These are phyloP conservation scores for Calonectria pauciramosa DNA, from an alignment of 2,329 filamentous ascomycete genomes.

Conservation along the genomic window DNA sequence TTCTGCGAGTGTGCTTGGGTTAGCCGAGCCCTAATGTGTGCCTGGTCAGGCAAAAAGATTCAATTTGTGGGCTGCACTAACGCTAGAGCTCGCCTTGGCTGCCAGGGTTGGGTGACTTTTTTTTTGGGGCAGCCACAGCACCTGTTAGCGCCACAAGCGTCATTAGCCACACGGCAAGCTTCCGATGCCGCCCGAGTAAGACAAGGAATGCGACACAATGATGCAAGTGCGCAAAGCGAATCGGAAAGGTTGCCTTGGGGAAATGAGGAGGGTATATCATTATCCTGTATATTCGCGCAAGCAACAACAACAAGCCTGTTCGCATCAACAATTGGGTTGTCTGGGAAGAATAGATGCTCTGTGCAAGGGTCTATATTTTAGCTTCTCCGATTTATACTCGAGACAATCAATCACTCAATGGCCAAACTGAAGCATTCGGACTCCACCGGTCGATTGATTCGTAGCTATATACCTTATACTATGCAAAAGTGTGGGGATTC, in stretches of 20 bases:
- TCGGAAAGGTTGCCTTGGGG: neutral
- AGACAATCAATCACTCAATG: neutral
- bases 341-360: neutral
- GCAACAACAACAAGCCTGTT: neutral
- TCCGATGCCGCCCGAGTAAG: slow-evolving; percentile 17
- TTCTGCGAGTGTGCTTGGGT: slow-evolving; percentile 46
- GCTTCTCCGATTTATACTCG: neutral
- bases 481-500: slow-evolving; percentile 41
- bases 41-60: slow-evolving; percentile 40
- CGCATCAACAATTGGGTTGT: neutral
- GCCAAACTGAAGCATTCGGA: slow-evolving; percentile 16
- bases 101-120: slow-evolving; percentile 16
- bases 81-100: neutral
- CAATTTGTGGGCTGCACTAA: slow-evolving; percentile 7
- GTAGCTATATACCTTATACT: slow-evolving; percentile 35
- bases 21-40: slow-evolving; percentile 51
- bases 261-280: neutral
- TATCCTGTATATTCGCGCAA: neutral
- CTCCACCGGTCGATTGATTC: slow-evolving; percentile 42
- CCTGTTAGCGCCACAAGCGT: neutral
- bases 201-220: slow-evolving; percentile 4
- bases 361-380: neutral
- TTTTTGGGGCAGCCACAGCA: neutral
- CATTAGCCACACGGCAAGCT: slow-evolving; percentile 7
- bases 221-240: neutral